Conservation (phyloP, 2,329 filamentous ascomycete species). For the Cytospora piceicola region DNA sequence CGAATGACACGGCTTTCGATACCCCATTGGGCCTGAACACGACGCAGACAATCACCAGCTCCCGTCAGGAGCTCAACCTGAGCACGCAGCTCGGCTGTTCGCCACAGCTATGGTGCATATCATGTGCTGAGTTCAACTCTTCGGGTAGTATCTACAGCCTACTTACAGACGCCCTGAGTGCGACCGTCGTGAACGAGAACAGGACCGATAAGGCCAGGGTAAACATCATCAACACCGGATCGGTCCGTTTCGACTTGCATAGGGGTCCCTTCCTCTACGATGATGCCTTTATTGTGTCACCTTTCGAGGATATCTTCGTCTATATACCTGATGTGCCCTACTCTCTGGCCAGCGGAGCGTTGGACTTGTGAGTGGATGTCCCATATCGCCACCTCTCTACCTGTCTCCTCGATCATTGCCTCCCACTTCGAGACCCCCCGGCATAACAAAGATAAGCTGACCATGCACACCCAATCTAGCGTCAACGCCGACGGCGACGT, state of each 20-base stretch:
- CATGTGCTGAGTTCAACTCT: constrained; percentile 56
- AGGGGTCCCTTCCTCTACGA: constrained; percentile 65
- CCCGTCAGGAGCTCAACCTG: constrained; percentile 58
- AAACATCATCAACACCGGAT: constrained; percentile 64
- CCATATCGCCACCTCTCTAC: neutral
- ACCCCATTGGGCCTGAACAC: constrained; percentile 31
- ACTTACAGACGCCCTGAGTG: constrained; percentile 54
- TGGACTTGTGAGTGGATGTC: constrained; percentile 35
- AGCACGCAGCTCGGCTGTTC: constrained; percentile 59
- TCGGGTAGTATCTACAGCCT: constrained; percentile 60
- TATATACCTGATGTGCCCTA: constrained; percentile 59
- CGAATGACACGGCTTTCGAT: constrained; percentile 31
- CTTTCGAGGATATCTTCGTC: constrained; percentile 57
- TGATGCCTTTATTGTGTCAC: constrained; percentile 58
- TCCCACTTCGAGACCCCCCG: neutral
- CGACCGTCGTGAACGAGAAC: constrained; percentile 55
- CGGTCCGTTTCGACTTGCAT: constrained; percentile 64
- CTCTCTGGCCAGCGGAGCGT: constrained; percentile 44
- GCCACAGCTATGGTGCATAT: constrained; percentile 62
- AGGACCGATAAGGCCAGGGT: constrained; percentile 56
- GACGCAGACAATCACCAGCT: constrained; percentile 41
- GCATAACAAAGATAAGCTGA: neutral
- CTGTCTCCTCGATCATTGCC: neutral
- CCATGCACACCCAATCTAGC: constrained; percentile 26
- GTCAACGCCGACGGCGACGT: constrained; percentile 49